A percentile compares a stretch with the other conserved stretches of the same genome.
Evolutionary conservation across 1,139 yeast genomes (phyloP).

Genomic region (Zygosaccharomyces sapae): DNA sequence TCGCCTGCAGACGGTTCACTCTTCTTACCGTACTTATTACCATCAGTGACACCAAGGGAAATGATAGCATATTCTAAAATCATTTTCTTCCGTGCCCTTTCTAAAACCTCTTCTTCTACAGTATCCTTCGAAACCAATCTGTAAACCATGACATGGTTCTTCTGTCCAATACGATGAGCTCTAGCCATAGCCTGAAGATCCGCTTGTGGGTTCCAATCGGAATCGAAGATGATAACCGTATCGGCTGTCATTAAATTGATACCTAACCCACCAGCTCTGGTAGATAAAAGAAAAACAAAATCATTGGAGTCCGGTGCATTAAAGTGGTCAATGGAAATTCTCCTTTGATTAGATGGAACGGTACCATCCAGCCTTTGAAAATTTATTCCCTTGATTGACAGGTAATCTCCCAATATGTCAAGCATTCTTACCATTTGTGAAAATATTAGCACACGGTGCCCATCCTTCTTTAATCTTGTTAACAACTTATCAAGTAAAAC

Average conservation of each 20-base stretch:
- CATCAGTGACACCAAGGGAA: conserved; percentile 88
- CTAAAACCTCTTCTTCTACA: conserved; percentile 94
- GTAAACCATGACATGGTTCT: conserved; percentile 94
- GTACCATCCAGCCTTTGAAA: conserved; percentile 97
- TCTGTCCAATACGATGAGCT: conserved; percentile 98
- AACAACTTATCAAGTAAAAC: conserved; percentile 85
- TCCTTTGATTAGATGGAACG: conserved; percentile 86
- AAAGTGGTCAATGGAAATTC: conserved; percentile 93
- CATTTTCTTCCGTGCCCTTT: conserved; percentile 96
- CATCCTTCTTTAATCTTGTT: conserved; percentile 81
- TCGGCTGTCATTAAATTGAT: conserved; percentile 98
- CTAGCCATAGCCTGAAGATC: conserved; percentile 99
- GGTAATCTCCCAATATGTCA: conserved; percentile 91
- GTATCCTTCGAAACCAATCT: conserved; percentile 96
- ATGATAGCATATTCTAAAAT: conserved; percentile 96
- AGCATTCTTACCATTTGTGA: conserved; percentile 97
- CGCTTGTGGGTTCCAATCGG: conserved; percentile 99
- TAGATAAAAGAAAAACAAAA: conserved; percentile 83
- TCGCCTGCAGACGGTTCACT: conserved; percentile 81
- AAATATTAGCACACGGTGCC: conserved; percentile 91
- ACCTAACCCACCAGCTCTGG: conserved; percentile 99
- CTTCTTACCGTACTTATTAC: conserved; percentile 44
- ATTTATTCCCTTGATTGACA: conserved; percentile 81
- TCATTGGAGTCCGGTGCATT: conserved; percentile 92
- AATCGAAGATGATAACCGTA: conserved; percentile 93